phyloP scores from a whole-genome alignment of 2,329 filamentous ascomycete genomes.

The Ophiostoma fasciatum region DNA sequence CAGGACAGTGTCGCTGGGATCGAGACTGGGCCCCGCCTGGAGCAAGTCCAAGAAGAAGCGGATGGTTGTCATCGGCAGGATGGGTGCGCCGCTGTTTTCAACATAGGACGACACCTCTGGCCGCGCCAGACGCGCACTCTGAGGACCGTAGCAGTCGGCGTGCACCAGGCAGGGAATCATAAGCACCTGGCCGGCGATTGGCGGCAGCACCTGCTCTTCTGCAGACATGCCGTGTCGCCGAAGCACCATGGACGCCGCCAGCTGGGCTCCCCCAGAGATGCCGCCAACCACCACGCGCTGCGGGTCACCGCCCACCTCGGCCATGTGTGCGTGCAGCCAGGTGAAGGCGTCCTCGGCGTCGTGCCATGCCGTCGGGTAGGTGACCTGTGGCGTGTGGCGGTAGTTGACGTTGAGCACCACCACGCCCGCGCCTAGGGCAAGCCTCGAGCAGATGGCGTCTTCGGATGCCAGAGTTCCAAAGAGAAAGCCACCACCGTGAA shows the following conservation, averaged over 20 bases:
- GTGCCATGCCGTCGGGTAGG: slow-evolving; percentile 35
- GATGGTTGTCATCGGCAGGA: slow-evolving; percentile 27
- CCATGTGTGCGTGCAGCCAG: slow-evolving; percentile 32
- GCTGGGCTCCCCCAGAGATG: slow-evolving; percentile 21
- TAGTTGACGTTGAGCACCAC: slow-evolving; percentile 32
- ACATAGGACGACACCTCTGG: slow-evolving; percentile 22
- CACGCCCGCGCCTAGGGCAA: slow-evolving; percentile 26
- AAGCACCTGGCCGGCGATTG: slow-evolving; percentile 23
- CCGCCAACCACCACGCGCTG: slow-evolving; percentile 23
- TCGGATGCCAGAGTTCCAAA: slow-evolving; percentile 39
- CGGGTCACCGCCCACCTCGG: slow-evolving; percentile 14
- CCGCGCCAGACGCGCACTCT: slow-evolving; percentile 26
- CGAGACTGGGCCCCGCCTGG: slow-evolving; percentile 9
- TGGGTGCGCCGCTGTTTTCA: slow-evolving; percentile 23
- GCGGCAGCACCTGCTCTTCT: slow-evolving; percentile 17
- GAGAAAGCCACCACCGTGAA: slow-evolving; percentile 24
- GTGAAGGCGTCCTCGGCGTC: slow-evolving; percentile 38
- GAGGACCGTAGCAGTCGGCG: slow-evolving; percentile 11
- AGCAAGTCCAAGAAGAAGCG: slow-evolving; percentile 18
- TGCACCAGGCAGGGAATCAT: slow-evolving; percentile 19
- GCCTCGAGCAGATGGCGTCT: slow-evolving; percentile 33
- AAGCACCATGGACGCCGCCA: slow-evolving; percentile 6
- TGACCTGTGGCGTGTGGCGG: slow-evolving; percentile 39
- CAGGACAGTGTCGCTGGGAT: slow-evolving; percentile 20
- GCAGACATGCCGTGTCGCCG: slow-evolving; percentile 14